Evolutionary conservation across 2,329 filamentous ascomycete genomes (phyloP).

Genomic region (Trichoderma endophyticum): DNA sequence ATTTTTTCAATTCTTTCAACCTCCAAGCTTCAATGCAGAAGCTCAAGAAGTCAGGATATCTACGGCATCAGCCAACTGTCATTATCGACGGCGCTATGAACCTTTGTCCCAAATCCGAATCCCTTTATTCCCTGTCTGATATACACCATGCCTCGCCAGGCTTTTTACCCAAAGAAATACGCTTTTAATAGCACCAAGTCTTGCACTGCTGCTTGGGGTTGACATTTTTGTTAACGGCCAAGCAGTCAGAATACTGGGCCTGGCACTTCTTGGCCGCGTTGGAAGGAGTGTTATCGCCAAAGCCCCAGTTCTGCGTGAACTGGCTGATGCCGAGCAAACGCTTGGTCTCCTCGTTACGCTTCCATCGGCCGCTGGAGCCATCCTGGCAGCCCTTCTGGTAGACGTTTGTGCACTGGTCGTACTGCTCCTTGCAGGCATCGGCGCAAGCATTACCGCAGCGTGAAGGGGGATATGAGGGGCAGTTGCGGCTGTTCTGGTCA

Average conservation of each 20-base stretch:
- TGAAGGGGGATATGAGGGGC: slow-evolving; percentile 42
- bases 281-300: slow-evolving; percentile 31
- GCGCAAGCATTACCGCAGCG: slow-evolving; percentile 42
- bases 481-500: slow-evolving; percentile 40
- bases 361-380: slow-evolving; percentile 28
- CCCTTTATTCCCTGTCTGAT: background rate
- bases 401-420: slow-evolving; percentile 44
- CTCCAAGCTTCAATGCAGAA: background rate
- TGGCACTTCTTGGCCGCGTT: slow-evolving; percentile 43
- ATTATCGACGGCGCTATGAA: background rate
- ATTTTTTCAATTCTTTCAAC: background rate
- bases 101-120: background rate
- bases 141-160: background rate
- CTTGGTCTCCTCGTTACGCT: slow-evolving; percentile 26
- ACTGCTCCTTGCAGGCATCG: slow-evolving; percentile 54
- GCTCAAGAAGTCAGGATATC: background rate
- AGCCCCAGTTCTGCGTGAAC: slow-evolving; percentile 25
- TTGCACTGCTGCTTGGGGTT: slow-evolving; percentile 40
- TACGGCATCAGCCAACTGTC: background rate
- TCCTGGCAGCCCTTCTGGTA: slow-evolving; percentile 50
- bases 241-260: slow-evolving; percentile 49
- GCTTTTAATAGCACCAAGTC: slow-evolving; percentile 32
- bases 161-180: background rate
- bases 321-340: slow-evolving; percentile 12
- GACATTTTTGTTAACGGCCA: slow-evolving; percentile 40